A percentile compares a stretch with the other conserved stretches of the same genome.
Evolutionary conservation across 2,329 filamentous ascomycete species (phyloP).

Genomic region (Ceratocystis albifundus): DNA sequence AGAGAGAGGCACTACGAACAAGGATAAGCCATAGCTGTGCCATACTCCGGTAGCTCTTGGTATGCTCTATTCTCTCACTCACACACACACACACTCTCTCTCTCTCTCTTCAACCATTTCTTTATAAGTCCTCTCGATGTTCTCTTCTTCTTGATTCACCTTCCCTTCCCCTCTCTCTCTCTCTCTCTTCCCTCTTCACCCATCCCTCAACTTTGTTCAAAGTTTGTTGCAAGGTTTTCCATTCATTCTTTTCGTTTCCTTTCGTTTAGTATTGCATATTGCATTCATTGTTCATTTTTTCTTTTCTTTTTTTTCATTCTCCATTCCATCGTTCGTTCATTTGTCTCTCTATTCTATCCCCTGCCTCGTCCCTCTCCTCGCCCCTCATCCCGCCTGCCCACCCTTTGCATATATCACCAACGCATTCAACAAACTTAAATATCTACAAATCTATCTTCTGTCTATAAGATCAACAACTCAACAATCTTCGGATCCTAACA

Average conservation of each 20-base stretch:
- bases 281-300: not conserved
- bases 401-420: not conserved
- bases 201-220: not conserved
- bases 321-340: not conserved
- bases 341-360: conserved; percentile 5
- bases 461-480: not conserved
- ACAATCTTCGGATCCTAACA: too few relatives aligned
- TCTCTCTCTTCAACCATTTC: not conserved
- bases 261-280: conserved; percentile 2
- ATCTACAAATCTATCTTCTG: not conserved
- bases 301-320: not conserved
- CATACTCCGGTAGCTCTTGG: not conserved
- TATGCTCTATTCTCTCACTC: too few relatives aligned
- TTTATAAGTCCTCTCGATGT: not conserved
- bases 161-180: not conserved
- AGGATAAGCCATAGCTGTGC: not conserved
- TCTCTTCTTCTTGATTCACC: not conserved
- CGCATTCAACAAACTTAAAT: not conserved
- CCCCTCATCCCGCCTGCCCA: too few relatives aligned
- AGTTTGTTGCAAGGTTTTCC: not conserved
- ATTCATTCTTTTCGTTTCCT: conserved; percentile 9
- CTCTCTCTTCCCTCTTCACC: not conserved
- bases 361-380: too few relatives aligned
- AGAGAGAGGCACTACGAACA: too few relatives aligned
- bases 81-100: too few relatives aligned